Percentiles rank a stretch among this genome's conserved stretches.
Conservation (phyloP, 345 rosid species). For the Moricandia arvensis region DNA sequence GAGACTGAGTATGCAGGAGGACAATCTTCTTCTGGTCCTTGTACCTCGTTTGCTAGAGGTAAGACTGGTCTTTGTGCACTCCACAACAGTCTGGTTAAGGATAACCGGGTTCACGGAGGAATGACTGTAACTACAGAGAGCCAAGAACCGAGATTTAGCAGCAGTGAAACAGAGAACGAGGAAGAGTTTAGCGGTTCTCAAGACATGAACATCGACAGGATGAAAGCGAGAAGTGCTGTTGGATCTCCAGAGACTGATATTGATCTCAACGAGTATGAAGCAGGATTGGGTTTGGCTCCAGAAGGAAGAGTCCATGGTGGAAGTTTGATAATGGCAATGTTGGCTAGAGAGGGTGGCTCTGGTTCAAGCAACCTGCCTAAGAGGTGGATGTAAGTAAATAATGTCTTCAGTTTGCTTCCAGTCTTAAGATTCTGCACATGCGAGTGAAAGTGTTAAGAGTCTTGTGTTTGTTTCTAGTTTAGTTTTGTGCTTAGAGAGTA, state of each 20-base stretch:
- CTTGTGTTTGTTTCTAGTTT: constrained; percentile 17
- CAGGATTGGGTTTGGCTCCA: constrained; percentile 44
- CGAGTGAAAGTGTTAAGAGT: constrained; percentile 17
- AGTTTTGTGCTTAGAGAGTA: constrained; percentile 23
- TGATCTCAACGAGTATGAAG: constrained; percentile 43
- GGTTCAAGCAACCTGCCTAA: constrained; percentile 40
- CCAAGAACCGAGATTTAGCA: constrained; percentile 47
- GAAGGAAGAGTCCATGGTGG: constrained; percentile 99
- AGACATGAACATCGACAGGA: constrained; percentile 57
- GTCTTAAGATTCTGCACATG: constrained; percentile 7
- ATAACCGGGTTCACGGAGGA: constrained; percentile 87
- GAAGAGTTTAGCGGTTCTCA: constrained; percentile 48
- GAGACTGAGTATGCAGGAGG: constrained; percentile 65
- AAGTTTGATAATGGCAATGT: constrained; percentile 75
- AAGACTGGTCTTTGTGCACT: constrained; percentile 86
- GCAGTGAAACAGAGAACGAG: constrained; percentile 48
- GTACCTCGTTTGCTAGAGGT: constrained; percentile 85
- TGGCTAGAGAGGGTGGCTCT: constrained; percentile 44
- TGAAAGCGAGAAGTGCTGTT: constrained; percentile 33
- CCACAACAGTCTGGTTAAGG: constrained; percentile 74
- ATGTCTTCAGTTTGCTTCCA: constrained; percentile 9
- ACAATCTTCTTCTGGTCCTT: constrained; percentile 56
- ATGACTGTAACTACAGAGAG: constrained; percentile 51
- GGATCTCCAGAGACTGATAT: constrained; percentile 43
- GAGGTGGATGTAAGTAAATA: constrained; percentile 50